Evolutionary conservation across 139 green algal genomes (phyloP).

Genomic region (Chlorella sp.): DNA sequence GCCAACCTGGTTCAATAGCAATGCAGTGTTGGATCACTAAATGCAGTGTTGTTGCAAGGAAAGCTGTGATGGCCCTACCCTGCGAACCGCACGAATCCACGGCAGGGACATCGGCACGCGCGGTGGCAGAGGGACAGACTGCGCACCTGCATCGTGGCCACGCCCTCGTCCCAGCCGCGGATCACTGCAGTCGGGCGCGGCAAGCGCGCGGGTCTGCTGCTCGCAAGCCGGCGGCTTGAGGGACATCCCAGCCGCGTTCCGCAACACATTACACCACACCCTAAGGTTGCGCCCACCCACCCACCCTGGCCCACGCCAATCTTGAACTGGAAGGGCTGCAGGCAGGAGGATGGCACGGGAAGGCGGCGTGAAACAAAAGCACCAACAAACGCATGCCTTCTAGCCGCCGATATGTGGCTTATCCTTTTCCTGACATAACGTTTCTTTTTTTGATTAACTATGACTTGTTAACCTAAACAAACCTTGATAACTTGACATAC

Average conservation of each 20-base stretch:
- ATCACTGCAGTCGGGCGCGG: neutral
- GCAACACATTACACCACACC: neutral
- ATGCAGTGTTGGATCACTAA: neutral
- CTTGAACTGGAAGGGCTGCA: slow-evolving; percentile 56
- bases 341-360: neutral
- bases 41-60: neutral
- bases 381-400: neutral
- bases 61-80: neutral
- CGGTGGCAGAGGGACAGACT: neutral
- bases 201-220: neutral
- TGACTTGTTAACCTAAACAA: slow-evolving; percentile 13
- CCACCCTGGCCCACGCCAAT: slow-evolving; percentile 47
- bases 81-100: too few relatives aligned
- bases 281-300: neutral
- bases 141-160: slow-evolving; percentile 6
- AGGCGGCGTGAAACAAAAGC: neutral
- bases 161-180: slow-evolving; percentile 44
- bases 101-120: neutral
- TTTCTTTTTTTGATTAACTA: too few relatives aligned
- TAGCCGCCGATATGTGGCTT: neutral
- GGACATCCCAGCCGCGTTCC: neutral
- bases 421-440: neutral
- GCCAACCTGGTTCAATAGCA: slow-evolving; percentile 8
- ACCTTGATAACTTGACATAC: slow-evolving; percentile 31
- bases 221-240: neutral